phyloP scores from a whole-genome alignment of 345 rosid species.

The Linum tenue region DNA sequence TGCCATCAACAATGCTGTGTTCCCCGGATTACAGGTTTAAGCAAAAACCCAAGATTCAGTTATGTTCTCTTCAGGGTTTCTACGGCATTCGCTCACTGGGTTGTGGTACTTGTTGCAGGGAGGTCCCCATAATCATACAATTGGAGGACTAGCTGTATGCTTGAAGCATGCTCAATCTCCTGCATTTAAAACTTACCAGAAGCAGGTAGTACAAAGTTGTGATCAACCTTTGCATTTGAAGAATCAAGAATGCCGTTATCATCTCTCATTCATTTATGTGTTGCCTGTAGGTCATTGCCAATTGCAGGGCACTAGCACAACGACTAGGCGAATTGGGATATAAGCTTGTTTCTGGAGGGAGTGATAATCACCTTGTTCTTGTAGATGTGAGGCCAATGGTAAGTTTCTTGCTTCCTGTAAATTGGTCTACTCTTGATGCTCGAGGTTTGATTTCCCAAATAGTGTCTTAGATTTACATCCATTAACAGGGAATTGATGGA shows the following conservation, averaged over 20 bases:
- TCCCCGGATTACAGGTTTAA: conserved; percentile 82
- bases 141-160: conserved; percentile 85
- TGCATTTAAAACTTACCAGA: conserved; percentile 67
- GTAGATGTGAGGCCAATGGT: conserved; percentile 83
- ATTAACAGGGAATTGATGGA: conserved; percentile 72
- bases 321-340: conserved; percentile 68
- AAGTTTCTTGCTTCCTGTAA: conserved; percentile 14
- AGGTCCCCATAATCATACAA: conserved; percentile 96
- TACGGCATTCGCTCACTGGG: too few relatives aligned
- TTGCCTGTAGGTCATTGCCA: conserved; percentile 56
- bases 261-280: not conserved
- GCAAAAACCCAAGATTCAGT: not conserved
- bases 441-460: not conserved
- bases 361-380: conserved; percentile 83
- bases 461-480: not conserved
- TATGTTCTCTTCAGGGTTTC: too few relatives aligned
- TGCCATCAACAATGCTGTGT: conserved; percentile 90
- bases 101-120: conserved; percentile 38
- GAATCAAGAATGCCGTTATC: not conserved
- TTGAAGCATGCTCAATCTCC: conserved; percentile 73
- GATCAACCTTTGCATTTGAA: conserved; percentile 1
- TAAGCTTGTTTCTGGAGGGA: conserved; percentile 84
- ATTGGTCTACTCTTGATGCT: too few relatives aligned
- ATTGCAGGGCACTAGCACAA: conserved; percentile 65
- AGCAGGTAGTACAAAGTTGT: conserved; percentile 35